Conservation (phyloP, 768 basidiomycete genomes). For the Trametes gibbosa region DNA sequence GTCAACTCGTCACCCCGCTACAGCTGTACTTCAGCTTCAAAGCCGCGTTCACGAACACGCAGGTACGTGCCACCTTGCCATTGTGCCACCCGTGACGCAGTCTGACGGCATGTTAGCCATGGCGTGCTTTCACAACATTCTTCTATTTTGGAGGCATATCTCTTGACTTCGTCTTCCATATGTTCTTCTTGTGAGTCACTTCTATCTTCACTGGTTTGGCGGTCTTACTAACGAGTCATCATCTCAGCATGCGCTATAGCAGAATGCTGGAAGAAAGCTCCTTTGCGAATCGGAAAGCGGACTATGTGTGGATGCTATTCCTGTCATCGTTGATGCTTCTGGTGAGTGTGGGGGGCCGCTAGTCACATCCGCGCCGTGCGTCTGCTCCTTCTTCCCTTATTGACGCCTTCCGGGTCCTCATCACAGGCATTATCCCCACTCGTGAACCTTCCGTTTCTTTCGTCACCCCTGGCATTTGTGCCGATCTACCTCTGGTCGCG, state of each 20-base stretch:
- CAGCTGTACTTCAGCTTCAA: conserved; percentile 93
- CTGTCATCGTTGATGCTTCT: conserved; percentile 84
- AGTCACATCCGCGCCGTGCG: background rate
- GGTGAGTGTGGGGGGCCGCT: conserved; percentile 42
- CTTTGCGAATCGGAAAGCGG: conserved; percentile 86
- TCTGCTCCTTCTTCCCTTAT: background rate
- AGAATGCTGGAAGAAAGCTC: conserved; percentile 96
- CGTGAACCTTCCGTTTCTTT: conserved; percentile 90
- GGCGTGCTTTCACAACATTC: conserved; percentile 89
- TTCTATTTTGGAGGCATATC: conserved; percentile 94
- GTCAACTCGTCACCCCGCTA: conserved; percentile 82
- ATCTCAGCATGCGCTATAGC: conserved; percentile 87
- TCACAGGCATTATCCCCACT: conserved; percentile 75
- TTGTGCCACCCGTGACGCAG: background rate
- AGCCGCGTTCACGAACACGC: conserved; percentile 75
- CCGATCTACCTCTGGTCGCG: conserved; percentile 98
- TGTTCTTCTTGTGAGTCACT: conserved; percentile 91
- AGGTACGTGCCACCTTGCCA: conserved; percentile 45
- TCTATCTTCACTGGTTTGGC: background rate
- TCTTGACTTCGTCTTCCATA: conserved; percentile 92
- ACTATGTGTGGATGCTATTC: conserved; percentile 93
- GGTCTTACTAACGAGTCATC: background rate
- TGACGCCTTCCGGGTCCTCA: background rate
- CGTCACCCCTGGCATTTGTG: conserved; percentile 89
- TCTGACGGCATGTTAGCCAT: conserved; percentile 51